These are phyloP conservation scores for Penicillium manginii DNA, from an alignment of 495 filamentous ascomycete species.

Conservation along the genomic window DNA sequence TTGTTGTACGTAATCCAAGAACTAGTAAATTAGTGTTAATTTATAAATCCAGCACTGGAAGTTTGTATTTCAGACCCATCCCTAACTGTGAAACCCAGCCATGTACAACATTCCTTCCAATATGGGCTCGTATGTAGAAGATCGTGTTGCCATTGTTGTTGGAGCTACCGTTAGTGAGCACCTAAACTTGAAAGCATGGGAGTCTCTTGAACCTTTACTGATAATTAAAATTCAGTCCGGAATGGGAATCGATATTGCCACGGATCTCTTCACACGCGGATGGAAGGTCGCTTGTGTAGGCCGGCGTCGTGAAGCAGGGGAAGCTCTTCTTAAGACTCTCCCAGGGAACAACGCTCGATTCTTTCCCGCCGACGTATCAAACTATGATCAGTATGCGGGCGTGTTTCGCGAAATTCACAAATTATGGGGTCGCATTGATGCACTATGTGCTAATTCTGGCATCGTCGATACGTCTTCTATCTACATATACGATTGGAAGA, in stretches of 20 bases:
- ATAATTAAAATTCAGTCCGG: slow-evolving; percentile 26
- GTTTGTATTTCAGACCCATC: background rate
- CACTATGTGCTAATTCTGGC: slow-evolving; percentile 32
- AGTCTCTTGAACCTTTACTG: background rate
- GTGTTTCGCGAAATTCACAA: slow-evolving; percentile 23
- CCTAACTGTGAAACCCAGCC: background rate
- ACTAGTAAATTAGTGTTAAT: background rate
- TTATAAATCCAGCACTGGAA: no score
- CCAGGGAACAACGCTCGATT: slow-evolving; percentile 21
- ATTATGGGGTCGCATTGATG: slow-evolving; percentile 32
- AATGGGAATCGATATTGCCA: slow-evolving; percentile 29
- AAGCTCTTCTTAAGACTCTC: slow-evolving; percentile 18
- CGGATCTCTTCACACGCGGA: slow-evolving; percentile 26
- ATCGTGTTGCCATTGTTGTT: slow-evolving; percentile 24
- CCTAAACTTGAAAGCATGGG: background rate
- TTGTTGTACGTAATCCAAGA: background rate
- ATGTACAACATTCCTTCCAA: background rate
- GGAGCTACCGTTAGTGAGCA: slow-evolving; percentile 32
- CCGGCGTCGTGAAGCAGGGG: slow-evolving; percentile 23
- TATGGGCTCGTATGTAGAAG: slow-evolving; percentile 21
- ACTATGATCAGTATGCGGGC: slow-evolving; percentile 27
- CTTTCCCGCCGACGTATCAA: slow-evolving; percentile 29
- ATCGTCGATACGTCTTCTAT: slow-evolving; percentile 32
- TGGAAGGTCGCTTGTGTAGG: slow-evolving; percentile 33
- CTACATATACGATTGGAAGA: slow-evolving; percentile 24